Evolutionary conservation across 371 early-diverging fungal genomes (phyloP).

Genomic region (Rhizopus arrhizus): DNA sequence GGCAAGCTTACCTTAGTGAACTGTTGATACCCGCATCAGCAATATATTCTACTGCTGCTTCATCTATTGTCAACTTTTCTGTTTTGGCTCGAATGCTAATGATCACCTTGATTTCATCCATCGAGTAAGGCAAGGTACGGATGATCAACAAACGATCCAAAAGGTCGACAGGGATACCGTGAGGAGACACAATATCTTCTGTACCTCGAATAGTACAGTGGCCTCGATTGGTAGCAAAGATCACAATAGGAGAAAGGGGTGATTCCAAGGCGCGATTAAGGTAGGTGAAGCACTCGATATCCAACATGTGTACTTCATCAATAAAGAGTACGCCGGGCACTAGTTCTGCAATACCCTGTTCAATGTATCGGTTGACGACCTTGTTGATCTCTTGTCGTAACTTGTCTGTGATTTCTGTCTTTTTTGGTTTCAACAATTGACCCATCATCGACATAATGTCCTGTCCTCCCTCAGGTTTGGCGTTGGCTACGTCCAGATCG

Average conservation of each 20-base stretch:
- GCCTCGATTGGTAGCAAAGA: constrained; percentile 97
- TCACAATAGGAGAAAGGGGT: constrained; percentile 92
- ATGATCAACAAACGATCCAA: constrained; percentile 96
- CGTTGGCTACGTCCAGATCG: constrained; percentile 98
- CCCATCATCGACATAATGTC: constrained; percentile 98
- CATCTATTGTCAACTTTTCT: constrained; percentile 77
- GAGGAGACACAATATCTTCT: constrained; percentile 88
- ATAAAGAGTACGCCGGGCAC: constrained; percentile 98
- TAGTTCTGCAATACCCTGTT: constrained; percentile 97
- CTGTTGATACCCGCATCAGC: constrained; percentile 84
- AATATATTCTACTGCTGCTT: constrained; percentile 76
- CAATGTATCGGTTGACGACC: constrained; percentile 97
- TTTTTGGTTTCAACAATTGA: constrained; percentile 94
- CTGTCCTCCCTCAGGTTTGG: constrained; percentile 93
- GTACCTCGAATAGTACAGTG: constrained; percentile 94
- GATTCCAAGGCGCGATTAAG: constrained; percentile 97
- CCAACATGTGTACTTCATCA: constrained; percentile 99
- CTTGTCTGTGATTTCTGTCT: constrained; percentile 98
- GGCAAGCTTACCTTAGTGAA: constrained; percentile 60
- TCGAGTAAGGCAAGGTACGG: constrained; percentile 88
- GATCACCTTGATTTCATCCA: constrained; percentile 90
- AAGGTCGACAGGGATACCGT: constrained; percentile 97
- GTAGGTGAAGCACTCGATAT: constrained; percentile 98
- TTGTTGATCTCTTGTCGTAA: constrained; percentile 98
- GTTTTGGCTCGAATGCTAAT: constrained; percentile 89